Evolutionary conservation across 1,284 basidiomycete genomes (phyloP).

Genomic region (Austroboletus novae-zelandiae): DNA sequence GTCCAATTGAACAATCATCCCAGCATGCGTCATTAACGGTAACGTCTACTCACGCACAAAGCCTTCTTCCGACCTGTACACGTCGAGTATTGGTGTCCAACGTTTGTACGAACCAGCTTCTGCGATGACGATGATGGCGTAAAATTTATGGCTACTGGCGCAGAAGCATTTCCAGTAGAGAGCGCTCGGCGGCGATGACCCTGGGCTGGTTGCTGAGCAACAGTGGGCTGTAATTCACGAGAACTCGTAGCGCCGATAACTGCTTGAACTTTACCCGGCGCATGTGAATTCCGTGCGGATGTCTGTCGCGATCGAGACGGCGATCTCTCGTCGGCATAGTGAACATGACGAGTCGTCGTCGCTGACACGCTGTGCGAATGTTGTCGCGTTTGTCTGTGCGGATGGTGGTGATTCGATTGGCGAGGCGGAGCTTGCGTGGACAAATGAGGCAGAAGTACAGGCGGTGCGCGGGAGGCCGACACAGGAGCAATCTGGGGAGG

Average conservation of each 20-base stretch:
- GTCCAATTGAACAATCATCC: not conserved
- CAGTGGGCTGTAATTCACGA: not conserved
- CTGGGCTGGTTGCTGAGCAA: slow-evolving; percentile 7
- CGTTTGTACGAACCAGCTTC: not conserved
- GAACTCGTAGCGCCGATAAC: slow-evolving; percentile 5
- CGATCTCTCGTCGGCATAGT: slow-evolving; percentile 18
- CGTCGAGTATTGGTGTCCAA: slow-evolving; percentile 53
- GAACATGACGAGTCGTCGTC: slow-evolving; percentile 25
- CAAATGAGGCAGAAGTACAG: not conserved
- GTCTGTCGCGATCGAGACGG: slow-evolving; percentile 11
- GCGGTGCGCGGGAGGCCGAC: not conserved
- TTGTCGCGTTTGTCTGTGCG: slow-evolving; percentile 3
- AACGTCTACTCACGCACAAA: slow-evolving; percentile 54
- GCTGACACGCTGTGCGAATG: slow-evolving; percentile 17
- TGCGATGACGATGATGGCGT: slow-evolving; percentile 1
- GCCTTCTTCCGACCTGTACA: slow-evolving; percentile 73
- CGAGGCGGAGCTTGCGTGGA: slow-evolving; percentile 1
- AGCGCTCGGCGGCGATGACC: slow-evolving; percentile 19
- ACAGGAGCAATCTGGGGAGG: not conserved
- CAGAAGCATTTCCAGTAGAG: slow-evolving; percentile 19
- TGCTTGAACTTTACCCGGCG: not conserved
- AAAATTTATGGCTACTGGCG: slow-evolving; percentile 2
- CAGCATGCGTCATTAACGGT: not conserved
- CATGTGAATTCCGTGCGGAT: slow-evolving; percentile 6
- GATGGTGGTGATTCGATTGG: slow-evolving; percentile 5